Evolutionary conservation across 2,329 filamentous ascomycete genomes (phyloP).

Genomic region (Boeremia exigua): DNA sequence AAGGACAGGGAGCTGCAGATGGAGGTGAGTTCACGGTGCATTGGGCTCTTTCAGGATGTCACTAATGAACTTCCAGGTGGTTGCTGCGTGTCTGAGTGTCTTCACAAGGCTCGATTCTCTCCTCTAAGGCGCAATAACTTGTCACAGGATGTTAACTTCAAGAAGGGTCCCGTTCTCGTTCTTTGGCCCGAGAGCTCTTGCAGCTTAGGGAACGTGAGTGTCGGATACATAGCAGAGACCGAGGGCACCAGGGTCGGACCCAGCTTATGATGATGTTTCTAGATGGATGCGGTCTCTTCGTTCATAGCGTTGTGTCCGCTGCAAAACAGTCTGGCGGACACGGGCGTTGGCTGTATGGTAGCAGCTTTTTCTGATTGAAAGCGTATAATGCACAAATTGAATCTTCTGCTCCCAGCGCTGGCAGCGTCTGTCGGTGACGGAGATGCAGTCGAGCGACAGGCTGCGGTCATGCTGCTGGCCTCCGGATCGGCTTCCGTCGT

Average conservation of each 20-base stretch:
- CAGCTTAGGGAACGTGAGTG: not conserved
- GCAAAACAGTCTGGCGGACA: constrained; percentile 28
- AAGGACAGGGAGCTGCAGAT: constrained; percentile 96
- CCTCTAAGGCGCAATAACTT: constrained; percentile 62
- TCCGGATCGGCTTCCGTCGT: too few species aligned
- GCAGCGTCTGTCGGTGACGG: not conserved
- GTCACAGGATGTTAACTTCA: constrained; percentile 17
- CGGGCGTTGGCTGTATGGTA: constrained; percentile 31
- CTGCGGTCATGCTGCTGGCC: too few species aligned
- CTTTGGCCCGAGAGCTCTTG: not conserved
- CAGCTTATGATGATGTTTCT: constrained; percentile 9
- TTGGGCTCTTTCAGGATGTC: not conserved
- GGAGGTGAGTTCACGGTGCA: constrained; percentile 67
- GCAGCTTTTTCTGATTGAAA: constrained; percentile 30
- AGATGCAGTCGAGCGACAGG: not conserved
- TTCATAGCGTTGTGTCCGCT: constrained; percentile 41
- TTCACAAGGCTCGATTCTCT: constrained; percentile 97
- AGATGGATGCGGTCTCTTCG: constrained; percentile 19
- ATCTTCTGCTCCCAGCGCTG: not conserved
- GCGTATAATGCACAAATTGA: constrained; percentile 19
- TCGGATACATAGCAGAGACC: constrained; percentile 5
- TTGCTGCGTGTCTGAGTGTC: constrained; percentile 94
- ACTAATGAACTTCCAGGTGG: constrained; percentile 59
- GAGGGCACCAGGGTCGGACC: not conserved
- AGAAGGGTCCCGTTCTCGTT: not conserved